Conservation (phyloP, 495 filamentous ascomycete species). For the Niebla homalea region DNA sequence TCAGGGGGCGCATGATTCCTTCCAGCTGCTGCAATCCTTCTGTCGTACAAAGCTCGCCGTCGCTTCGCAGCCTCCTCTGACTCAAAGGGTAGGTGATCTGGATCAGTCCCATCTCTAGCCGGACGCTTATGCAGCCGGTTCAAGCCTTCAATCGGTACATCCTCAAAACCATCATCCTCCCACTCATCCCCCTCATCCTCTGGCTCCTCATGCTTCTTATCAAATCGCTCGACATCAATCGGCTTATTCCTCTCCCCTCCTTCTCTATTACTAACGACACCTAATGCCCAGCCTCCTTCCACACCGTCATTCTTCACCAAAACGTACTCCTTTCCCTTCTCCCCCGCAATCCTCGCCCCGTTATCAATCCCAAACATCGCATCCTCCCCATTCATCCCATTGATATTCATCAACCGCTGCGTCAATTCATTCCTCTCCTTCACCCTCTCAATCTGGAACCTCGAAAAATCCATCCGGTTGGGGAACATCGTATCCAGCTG, state of each 20-base stretch:
- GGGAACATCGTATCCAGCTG: slow-evolving; percentile 94
- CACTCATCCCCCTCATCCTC: slow-evolving; percentile 49
- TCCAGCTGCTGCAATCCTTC: slow-evolving; percentile 16
- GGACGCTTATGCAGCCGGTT: slow-evolving; percentile 66
- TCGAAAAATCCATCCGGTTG: slow-evolving; percentile 92
- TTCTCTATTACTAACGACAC: slow-evolving; percentile 77
- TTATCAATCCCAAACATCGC: slow-evolving; percentile 46
- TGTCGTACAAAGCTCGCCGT: slow-evolving; percentile 31
- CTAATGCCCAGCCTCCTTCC: slow-evolving; percentile 93
- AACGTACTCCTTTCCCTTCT: slow-evolving; percentile 85
- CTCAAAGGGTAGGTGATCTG: slow-evolving; percentile 19
- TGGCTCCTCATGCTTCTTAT: slow-evolving; percentile 38
- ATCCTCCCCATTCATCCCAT: slow-evolving; percentile 72
- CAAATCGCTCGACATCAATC: slow-evolving; percentile 75
- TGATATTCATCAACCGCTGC: slow-evolving; percentile 86
- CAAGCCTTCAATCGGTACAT: slow-evolving; percentile 86
- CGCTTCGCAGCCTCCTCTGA: slow-evolving; percentile 31
- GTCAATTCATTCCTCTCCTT: slow-evolving; percentile 87
- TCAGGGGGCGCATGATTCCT: slow-evolving; percentile 11
- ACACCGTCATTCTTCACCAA: slow-evolving; percentile 88
- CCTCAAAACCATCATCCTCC: slow-evolving; percentile 71
- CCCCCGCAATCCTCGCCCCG: slow-evolving; percentile 64
- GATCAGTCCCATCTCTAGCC: slow-evolving; percentile 8
- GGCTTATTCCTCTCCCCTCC: slow-evolving; percentile 63
- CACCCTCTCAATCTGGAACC: slow-evolving; percentile 91